Base-by-base conservation (phyloP, 257 asterid genomes). In the Nicotiana otophora region DNA sequence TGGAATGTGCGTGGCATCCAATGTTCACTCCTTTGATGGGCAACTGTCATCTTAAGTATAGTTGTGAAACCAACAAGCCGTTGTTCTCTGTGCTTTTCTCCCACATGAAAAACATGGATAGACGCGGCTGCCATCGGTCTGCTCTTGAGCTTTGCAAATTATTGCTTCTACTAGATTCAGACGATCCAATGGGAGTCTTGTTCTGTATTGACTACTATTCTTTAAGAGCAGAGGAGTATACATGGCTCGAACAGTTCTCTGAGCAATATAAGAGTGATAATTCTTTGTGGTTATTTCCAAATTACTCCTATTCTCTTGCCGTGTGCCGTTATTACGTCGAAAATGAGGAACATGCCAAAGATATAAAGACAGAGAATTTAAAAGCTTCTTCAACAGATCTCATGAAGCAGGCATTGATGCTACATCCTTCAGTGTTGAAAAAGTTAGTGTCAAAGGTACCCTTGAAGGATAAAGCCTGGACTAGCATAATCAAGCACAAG, bases 1-100 rank as follows among this genome's bases (percentile, higher is more conserved):
- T 94, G 89, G 99, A 96, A 90, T 93, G 97, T 81, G 99, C 99
- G 19, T 94, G 96, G 98, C 97, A 94, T 86, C 94, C 97, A 58
- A 89, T 91, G 86, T 93, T 96, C 83, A 85, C 91, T 86, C 97
- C 97, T 9, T 88, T 88, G 70, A 88, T 83, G 83, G 88, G 88
- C 14, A 92, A 89, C 80, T 92, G 93, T 84, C 96, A 91, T 81
- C 86, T 94, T 82, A 91, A 90, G 88, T 91, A 91, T 64, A 87
- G 79, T 79, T 95, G 92, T 55, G 98, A 94, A 80, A 86, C 91
- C 23, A 96, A 96, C 91, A 96, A 88, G 85, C 95, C 96, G 26
- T 86, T 96, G 76, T 96, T 94, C 90, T 83, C 91, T n/a, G 83
- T 94, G 23, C 95, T 96, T 78, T 94, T 92, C 62, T 84, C 88